phyloP scores from a whole-genome alignment of 2,329 filamentous ascomycete species.

The Chrysosporium keratinophilum region DNA sequence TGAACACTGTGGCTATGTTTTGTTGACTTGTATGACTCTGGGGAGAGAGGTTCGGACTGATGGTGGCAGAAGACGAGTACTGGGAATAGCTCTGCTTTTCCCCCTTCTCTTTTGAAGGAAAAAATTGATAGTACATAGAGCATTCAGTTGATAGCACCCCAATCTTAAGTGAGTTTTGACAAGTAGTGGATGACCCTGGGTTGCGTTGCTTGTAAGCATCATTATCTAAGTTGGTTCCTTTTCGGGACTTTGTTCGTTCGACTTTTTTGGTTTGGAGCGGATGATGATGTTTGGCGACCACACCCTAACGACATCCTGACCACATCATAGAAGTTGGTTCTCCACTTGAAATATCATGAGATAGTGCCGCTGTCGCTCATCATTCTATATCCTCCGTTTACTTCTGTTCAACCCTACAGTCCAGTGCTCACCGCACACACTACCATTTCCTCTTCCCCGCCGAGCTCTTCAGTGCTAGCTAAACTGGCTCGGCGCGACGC shows the following conservation, averaged over 20 bases:
- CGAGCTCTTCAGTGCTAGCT: background rate
- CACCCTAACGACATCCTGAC: no score
- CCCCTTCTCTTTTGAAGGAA: background rate
- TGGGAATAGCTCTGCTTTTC: background rate
- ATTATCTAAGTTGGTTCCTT: no score
- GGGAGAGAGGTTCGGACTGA: background rate
- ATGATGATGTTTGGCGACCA: no score
- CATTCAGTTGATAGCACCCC: slow-evolving; percentile 8
- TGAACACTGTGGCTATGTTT: slow-evolving; percentile 7
- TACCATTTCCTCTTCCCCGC: background rate
- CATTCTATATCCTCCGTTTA: no score
- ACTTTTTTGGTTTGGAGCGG: no score
- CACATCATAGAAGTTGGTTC: no score
- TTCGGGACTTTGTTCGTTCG: no score
- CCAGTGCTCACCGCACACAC: background rate
- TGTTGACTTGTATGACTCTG: slow-evolving; percentile 1
- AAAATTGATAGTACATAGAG: slow-evolving; percentile 8
- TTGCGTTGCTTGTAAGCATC: background rate
- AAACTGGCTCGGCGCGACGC: background rate
- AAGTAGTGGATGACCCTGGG: background rate
- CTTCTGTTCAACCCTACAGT: no score
- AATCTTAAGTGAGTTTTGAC: slow-evolving; percentile 1
- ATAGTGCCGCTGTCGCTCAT: background rate
- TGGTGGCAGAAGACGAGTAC: slow-evolving; percentile 5
- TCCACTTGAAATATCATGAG: no score